Percentiles rank a stretch among this genome's conserved stretches.
Evolutionary conservation across 345 rosid genomes (phyloP).

Genomic region (Salix purpurea): DNA sequence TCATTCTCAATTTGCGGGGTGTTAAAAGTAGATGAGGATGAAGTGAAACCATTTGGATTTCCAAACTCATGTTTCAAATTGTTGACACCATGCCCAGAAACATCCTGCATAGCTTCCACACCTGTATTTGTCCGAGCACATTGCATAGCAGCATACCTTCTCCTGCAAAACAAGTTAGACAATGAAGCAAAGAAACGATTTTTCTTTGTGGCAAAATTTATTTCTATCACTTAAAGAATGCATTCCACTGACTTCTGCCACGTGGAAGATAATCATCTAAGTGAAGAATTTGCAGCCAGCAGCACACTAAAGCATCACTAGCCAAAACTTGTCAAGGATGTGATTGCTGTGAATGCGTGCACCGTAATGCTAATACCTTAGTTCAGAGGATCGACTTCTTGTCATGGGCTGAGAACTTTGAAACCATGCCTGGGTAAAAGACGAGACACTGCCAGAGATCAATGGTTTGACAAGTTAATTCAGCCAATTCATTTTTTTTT

Average conservation of each 20-base stretch:
- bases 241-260: not conserved
- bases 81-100: constrained; percentile 21
- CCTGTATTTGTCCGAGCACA: constrained; percentile 33
- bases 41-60: constrained; percentile 38
- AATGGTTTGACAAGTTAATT: too few species aligned
- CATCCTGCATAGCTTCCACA: constrained; percentile 34
- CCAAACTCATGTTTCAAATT: constrained; percentile 39
- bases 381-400: constrained; percentile 70
- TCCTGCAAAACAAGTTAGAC: constrained; percentile 32
- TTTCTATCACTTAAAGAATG: not conserved
- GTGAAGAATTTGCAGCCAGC: not conserved
- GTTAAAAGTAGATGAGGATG: constrained; percentile 48
- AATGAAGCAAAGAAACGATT: not conserved
- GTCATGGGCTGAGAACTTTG: constrained; percentile 74
- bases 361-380: constrained; percentile 36
- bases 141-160: constrained; percentile 68
- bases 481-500: too few species aligned
- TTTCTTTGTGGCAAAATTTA: not conserved
- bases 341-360: not conserved
- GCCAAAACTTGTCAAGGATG: not conserved
- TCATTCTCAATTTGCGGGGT: constrained; percentile 37
- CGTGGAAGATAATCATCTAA: not conserved
- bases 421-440: constrained; percentile 60
- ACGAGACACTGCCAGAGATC: constrained; percentile 8
- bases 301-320: not conserved